Base-by-base conservation (phyloP, 2,329 filamentous ascomycete genomes). In the Aureobasidium vineae region DNA sequence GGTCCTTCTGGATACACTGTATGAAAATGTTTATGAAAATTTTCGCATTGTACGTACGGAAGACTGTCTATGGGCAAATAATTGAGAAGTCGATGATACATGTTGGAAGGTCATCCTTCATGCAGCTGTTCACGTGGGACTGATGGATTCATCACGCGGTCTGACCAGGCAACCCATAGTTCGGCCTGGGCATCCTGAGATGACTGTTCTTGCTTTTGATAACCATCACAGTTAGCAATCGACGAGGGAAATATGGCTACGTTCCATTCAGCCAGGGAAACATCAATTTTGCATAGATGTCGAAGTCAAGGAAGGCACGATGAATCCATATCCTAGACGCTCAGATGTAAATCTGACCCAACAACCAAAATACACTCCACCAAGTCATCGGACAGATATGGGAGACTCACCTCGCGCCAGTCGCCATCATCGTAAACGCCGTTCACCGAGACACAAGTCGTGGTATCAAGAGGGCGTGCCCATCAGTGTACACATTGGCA, bases 401-500 rank as follows among this genome's bases (percentile, higher is more conserved):
- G 52, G 50, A 49, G 63, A 65, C 26, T 49, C 63, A 15, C 50
- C 61, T 36, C 49, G 49, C 5, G 52, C 50, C n/a, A 40, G n/a
- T 21, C 63, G 31, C 7, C 23, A 31, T 38, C 64, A 64, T 64
- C 61, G 64, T 7, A 66, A 50, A 52, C 56, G 53, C 31, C 64
- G 64, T 19, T 59, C 54, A 43, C 71, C 69, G 7, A 71, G 72
- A 23, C 73, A 70, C 31, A 71, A 70, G 36, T 69, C 68, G 13
- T 73, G 67, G 67, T 70, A 71, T 26, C 54, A 68, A 52, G 70
- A 70, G 41, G 40, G 68, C 33, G 56, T 60, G 11, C 68, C 74
- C 3, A 72, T 77, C 53, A 60, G 50, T 15, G 72, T 77, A 36
- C 71, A 75, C 19, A 68, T 77, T 10, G 75, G 75, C 15, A 76